phyloP scores from a whole-genome alignment of 164 flowering plant genomes.

The Sextonia rubra region DNA sequence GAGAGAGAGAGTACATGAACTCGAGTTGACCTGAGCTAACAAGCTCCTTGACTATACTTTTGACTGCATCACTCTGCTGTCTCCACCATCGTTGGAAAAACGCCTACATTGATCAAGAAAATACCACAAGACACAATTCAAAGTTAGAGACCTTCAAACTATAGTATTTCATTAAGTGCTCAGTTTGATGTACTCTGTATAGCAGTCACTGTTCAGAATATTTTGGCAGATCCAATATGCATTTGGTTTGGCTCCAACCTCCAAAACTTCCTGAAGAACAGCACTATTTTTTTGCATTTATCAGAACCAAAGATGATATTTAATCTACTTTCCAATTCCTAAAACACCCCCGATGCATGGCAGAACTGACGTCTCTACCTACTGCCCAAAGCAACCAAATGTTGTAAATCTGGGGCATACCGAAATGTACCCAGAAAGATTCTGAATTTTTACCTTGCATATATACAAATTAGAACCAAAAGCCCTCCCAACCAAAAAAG shows the following conservation, averaged over 20 bases:
- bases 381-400: neutral
- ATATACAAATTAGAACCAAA: too few species aligned
- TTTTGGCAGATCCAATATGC: neutral
- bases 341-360: neutral
- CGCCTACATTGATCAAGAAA: constrained; percentile 41
- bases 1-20: constrained; percentile 47
- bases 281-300: neutral
- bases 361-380: neutral
- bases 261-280: neutral
- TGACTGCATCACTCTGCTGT: constrained; percentile 55
- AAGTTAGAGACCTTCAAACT: neutral
- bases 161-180: neutral
- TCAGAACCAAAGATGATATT: neutral
- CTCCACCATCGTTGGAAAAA: constrained; percentile 98
- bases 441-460: too few species aligned
- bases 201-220: neutral
- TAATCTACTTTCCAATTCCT: too few species aligned
- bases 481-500: too few species aligned
- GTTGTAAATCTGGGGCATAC: neutral
- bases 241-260: neutral
- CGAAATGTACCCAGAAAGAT: too few species aligned
- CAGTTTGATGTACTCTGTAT: too few species aligned
- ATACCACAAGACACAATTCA: neutral
- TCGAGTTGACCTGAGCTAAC: constrained; percentile 83
- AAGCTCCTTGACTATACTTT: constrained; percentile 52